Evolutionary conservation across 805 yeast species (phyloP).

Genomic region (Saturnispora dispora): DNA sequence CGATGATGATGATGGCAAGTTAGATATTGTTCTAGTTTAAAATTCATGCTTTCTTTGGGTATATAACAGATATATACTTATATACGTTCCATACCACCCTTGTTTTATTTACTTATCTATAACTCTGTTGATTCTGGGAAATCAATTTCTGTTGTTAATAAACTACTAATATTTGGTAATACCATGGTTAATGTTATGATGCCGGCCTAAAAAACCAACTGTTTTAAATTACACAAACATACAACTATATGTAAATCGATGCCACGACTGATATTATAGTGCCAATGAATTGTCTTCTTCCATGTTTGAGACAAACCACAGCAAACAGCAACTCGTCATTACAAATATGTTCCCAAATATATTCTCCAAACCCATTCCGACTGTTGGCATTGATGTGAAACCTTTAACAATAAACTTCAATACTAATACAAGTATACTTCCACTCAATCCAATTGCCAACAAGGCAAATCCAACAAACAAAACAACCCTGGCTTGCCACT

Average conservation of each 20-base stretch:
- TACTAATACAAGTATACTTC: constrained; percentile 80
- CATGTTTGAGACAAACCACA: constrained; percentile 92
- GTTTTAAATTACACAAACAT: neutral
- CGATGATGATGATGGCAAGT: neutral
- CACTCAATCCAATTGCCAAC: constrained; percentile 90
- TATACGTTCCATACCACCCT: neutral
- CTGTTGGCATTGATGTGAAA: constrained; percentile 68
- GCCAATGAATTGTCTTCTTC: constrained; percentile 96
- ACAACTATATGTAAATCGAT: neutral
- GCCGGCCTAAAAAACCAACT: neutral
- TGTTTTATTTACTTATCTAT: neutral
- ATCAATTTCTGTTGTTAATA: neutral
- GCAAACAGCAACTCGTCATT: constrained; percentile 78
- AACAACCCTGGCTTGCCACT: constrained; percentile 91
- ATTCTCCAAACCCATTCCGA: constrained; percentile 90
- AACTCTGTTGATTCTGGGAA: neutral
- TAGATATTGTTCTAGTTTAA: neutral
- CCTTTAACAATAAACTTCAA: constrained; percentile 75
- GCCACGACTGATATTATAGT: constrained; percentile 12
- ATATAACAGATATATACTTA: neutral
- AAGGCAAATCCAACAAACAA: constrained; percentile 87
- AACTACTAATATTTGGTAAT: neutral
- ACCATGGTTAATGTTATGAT: neutral
- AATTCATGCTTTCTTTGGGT: neutral
- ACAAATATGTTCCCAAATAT: constrained; percentile 70